Base-by-base conservation (phyloP, 305 asterid species). In the Rubia balearica region DNA sequence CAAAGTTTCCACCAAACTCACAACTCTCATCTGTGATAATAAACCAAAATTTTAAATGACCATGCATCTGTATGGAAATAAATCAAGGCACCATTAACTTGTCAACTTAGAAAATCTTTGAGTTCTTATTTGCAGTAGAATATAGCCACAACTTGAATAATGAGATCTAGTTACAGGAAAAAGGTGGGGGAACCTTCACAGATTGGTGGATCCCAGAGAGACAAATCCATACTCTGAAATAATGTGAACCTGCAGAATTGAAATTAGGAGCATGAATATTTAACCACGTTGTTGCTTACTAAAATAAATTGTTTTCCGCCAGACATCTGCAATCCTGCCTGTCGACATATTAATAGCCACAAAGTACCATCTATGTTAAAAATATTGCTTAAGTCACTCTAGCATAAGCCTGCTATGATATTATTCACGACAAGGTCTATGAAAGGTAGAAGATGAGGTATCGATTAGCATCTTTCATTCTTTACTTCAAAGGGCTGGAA, bases 201-300 rank as follows among this genome's bases (percentile, higher is more conserved):
- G 71, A 75, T 63, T 65, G 83, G 67, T 67, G 80, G 72, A 68
- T 79, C 88, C 94, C 89, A 82, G 60, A 81, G 81, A 61, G 80
- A 63, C 45, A 79, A 81, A 82, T 87, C 90, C 96, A 87, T 85
- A 21, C 43, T 79, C 69, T 73, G 40, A 68, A 62, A 69, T 60
- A 73, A 72, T 70, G 67, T 61, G 57, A 65, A 41, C 78, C 81
- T 81, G 76, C 71, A 76, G 59, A 19, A 75, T 55, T 27, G 46
- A 61, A 30, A 27, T 19, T 2, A 38, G 7, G 42, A 66, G 38
- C 30, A 43, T 55, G 49, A 72, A 24, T 33, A 43, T 3, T 36
- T 49, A 42, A 65, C 17, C 30, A 55, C 9, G 36, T 41, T n/a
- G n/a, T 16, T 45, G 12, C n/a, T 61, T 22, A 2, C 8, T 2